Conservation (phyloP, 345 rosid genomes). For the Psidium guajava region DNA sequence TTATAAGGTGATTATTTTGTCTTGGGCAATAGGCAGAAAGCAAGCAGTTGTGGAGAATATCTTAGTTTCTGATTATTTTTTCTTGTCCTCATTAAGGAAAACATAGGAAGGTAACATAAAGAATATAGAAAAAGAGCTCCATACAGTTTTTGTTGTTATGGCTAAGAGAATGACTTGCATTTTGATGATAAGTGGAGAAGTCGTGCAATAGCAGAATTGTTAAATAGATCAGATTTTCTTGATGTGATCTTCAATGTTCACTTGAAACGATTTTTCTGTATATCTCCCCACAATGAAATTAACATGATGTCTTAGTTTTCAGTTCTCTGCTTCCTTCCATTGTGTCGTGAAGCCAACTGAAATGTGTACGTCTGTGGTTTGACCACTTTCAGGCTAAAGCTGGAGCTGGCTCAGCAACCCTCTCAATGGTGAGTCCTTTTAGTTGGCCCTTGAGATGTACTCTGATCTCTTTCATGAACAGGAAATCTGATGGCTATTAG, state of each 20-base stretch:
- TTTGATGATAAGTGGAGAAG: neutral
- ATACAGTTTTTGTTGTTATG: neutral
- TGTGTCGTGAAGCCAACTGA: neutral
- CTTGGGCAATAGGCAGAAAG: neutral
- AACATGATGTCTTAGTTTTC: neutral
- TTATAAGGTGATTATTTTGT: neutral
- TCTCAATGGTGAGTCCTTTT: constrained; percentile 64
- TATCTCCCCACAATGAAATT: neutral
- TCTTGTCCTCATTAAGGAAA: neutral
- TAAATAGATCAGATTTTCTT: neutral
- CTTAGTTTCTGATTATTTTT: neutral
- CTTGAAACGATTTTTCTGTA: neutral
- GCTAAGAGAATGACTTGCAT: neutral
- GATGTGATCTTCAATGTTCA: neutral
- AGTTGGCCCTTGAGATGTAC: neutral
- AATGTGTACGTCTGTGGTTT: neutral
- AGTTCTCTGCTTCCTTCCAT: neutral
- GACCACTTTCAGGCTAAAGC: constrained; percentile 75
- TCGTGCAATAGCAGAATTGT: neutral
- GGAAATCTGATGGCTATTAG: neutral
- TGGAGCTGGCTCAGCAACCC: constrained; percentile 94
- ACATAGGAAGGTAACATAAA: neutral
- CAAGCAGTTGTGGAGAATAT: neutral
- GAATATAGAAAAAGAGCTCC: neutral
- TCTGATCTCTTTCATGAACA: neutral